Percentiles rank a stretch among this genome's conserved stretches.
phyloP scores from a whole-genome alignment of 2,329 filamentous ascomycete genomes.

The Penicillium sp. region DNA sequence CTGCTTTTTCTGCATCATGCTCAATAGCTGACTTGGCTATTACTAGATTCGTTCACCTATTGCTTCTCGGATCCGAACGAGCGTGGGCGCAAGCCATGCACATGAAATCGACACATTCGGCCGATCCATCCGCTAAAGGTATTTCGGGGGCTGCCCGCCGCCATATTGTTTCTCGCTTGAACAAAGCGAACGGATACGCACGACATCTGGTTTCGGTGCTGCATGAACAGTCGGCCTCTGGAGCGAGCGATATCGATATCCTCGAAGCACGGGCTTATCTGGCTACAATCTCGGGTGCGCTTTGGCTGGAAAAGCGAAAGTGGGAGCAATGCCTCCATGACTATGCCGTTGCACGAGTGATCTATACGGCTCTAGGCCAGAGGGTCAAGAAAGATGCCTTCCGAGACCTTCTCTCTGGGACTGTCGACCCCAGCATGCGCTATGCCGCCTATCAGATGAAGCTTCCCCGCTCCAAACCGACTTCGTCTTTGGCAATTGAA shows the following conservation, averaged over 20 bases:
- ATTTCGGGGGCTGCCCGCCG: conserved; percentile 74
- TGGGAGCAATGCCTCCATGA: conserved; percentile 74
- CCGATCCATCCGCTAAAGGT: conserved; percentile 65
- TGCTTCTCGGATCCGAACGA: conserved; percentile 79
- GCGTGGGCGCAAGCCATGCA: conserved; percentile 95
- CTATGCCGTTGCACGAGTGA: conserved; percentile 71
- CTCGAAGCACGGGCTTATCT: conserved; percentile 84
- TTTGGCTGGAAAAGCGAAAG: conserved; percentile 78
- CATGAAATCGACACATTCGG: conserved; percentile 76
- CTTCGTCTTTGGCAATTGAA: conserved; percentile 70
- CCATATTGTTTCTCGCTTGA: conserved; percentile 81
- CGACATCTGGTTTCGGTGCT: conserved; percentile 63
- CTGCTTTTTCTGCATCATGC: not conserved
- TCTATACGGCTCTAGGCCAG: conserved; percentile 71
- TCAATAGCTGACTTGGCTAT: conserved; percentile 11
- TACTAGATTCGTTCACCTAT: conserved; percentile 66
- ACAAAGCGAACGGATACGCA: conserved; percentile 70
- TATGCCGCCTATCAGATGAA: conserved; percentile 92
- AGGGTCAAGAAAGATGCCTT: conserved; percentile 67
- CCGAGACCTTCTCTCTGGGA: conserved; percentile 78
- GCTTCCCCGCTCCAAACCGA: conserved; percentile 75
- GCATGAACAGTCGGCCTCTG: conserved; percentile 56
- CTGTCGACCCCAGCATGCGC: conserved; percentile 86
- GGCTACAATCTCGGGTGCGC: conserved; percentile 67
- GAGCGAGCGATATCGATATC: conserved; percentile 64